Conservation (phyloP, 75 land plant species). For the Ceratopteris richardii region DNA sequence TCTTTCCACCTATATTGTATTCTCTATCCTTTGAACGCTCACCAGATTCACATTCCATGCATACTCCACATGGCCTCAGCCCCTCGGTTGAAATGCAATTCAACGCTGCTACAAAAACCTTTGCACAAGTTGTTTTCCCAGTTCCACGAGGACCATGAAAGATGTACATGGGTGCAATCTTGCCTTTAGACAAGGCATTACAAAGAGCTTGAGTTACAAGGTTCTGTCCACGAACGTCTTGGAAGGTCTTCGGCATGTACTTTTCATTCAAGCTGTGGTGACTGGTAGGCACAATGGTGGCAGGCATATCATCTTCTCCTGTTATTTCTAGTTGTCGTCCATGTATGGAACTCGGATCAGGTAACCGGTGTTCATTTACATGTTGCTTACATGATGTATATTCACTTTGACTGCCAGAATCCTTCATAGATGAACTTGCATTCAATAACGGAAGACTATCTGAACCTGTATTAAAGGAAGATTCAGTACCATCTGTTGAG, state of each 20-base stretch:
- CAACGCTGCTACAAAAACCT: constrained; percentile 74
- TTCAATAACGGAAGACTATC: constrained; percentile 56
- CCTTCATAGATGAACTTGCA: constrained; percentile 13
- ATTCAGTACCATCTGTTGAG: constrained; percentile 30
- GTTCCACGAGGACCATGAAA: constrained; percentile 98
- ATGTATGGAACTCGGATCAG: no score
- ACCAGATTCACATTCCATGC: constrained; percentile 61
- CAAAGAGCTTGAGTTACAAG: constrained; percentile 76
- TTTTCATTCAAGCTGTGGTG: constrained; percentile 69
- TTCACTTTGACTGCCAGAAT: no score
- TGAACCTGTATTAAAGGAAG: constrained; percentile 41
- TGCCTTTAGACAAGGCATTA: constrained; percentile 59
- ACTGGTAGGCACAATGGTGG: constrained; percentile 11
- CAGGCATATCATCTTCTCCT: neutral
- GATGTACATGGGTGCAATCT: constrained; percentile 69
- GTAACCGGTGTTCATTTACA: no score
- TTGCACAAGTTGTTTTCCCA: constrained; percentile 87
- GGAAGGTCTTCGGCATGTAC: constrained; percentile 75
- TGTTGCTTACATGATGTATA: no score
- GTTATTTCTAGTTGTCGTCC: no score
- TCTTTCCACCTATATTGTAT: constrained; percentile 47
- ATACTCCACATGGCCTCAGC: constrained; percentile 74
- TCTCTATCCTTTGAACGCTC: constrained; percentile 52
- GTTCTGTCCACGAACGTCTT: constrained; percentile 80
- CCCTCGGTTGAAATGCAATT: constrained; percentile 57